Evolutionary conservation across 192 early-diverging fungal genomes (phyloP).

Genomic region (Lunasporangiospora selenospora): DNA sequence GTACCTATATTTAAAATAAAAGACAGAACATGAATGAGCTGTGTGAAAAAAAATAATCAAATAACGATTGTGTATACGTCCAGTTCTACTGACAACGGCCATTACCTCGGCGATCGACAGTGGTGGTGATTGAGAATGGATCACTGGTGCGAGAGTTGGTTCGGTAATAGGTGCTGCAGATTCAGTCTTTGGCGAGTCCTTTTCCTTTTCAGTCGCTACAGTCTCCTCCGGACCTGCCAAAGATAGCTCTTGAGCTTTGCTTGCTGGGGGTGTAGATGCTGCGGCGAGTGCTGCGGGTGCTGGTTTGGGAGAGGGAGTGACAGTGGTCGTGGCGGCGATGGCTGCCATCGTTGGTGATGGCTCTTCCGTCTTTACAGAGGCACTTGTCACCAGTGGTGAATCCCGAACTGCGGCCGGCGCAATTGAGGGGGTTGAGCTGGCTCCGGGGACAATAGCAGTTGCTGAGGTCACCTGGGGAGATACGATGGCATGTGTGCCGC

Average conservation of each 20-base stretch:
- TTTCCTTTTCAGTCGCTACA: not conserved
- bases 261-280: constrained; percentile 1
- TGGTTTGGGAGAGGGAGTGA: not conserved
- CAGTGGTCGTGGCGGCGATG: not conserved
- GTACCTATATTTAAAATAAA: too few relatives aligned
- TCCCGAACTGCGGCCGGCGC: constrained; percentile 46
- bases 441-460: constrained; percentile 17
- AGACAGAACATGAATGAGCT: too few relatives aligned
- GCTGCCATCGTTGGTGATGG: constrained; percentile 19
- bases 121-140: not conserved
- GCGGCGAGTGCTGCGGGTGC: not conserved
- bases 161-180: not conserved
- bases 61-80: too few relatives aligned
- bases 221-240: not conserved
- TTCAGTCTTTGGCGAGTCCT: not conserved
- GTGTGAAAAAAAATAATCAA: constrained; percentile 1
- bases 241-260: not conserved
- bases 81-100: too few relatives aligned
- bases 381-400: constrained; percentile 22
- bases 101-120: too few relatives aligned
- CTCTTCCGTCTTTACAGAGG: constrained; percentile 7
- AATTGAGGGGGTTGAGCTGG: constrained; percentile 19
- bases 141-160: not conserved
- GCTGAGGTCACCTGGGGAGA: constrained; percentile 33
- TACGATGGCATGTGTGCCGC: constrained; percentile 22